Evolutionary conservation across 768 basidiomycete genomes (phyloP), one percentile per base, ranked within the genome.

Genomic region (Russula virescens): DNA sequence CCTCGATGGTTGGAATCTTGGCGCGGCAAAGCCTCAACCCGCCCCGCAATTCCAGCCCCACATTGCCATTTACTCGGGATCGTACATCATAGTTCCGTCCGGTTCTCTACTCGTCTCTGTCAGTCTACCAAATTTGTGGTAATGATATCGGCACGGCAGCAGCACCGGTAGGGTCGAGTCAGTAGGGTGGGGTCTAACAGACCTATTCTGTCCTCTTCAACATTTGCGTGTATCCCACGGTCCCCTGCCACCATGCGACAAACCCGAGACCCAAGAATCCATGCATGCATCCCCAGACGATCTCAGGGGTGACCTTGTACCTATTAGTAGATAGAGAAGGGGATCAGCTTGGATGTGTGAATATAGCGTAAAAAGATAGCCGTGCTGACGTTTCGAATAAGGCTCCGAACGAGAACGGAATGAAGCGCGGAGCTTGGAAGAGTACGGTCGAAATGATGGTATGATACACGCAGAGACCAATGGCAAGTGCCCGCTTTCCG

Each of bases 181-280:
- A n/a, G n/a, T 16, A 45, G 16, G 2, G 6, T 13, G 5, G 18
- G 35, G 10, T 13, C 18, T 42, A 26, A 13, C 42, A 23, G 50
- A 34, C 47, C 47, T 55, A 65, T 45, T 55, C 47, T 28, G 31
- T 25, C 54, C 34, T 62, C 18, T 62, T 58, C 35, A 59, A 11
- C 51, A 57, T 58, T 14, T 62, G 61, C 42, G 56, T 62, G 43
- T 82, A 74, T 38, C 77, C 80, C 53, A 91, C 75, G 2, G 89
- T 92, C 19, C 71, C 76, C 74, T 93, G 91, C 91, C 91, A 93
- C 91, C 91, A 93, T 3, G 81, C 71, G 9, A 88, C 81, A 79
- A 92, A 86, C 56, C 79, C 81, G 7, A 92, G 72, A 13, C 89
- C 86, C 38, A 92, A 61, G 50, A 88, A 19, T 19, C 91, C 91